Evolutionary conservation across 345 rosid genomes (phyloP), one percentile per base, ranked within the genome.

Genomic region (Passiflora organensis): DNA sequence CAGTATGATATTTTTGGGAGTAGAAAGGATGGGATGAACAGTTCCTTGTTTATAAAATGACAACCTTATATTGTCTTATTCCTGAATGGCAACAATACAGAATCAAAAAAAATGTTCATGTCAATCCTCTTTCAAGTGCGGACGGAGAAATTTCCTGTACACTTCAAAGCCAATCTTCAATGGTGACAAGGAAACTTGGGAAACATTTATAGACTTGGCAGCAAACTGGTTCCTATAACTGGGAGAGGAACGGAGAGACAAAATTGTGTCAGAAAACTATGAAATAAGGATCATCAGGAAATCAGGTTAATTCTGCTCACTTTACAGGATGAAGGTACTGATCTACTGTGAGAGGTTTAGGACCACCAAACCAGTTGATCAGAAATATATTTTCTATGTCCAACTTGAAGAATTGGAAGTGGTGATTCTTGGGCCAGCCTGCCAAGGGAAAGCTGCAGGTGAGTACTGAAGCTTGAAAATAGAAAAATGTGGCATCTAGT

Each of bases 291-390:
- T 19, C 13, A 19, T 11, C 13, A 20, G 25, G 20, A 15, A 24
- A 47, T 8, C 50, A 58, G n/a, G 51, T 58, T 16, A 28, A 23
- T 9, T 49, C 4, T 6, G 15, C 95, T 86, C 68, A 89, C 99
- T 34, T 44, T 64, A 81, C 75, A 10, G 54, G 49, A 14, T 78
- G 80, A 52, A 93, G 79, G 64, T 93, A 93, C 66, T 93, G 73
- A 18, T 89, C 91, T n/a, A 84, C 74, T 4, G 94, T 81, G 57
- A 76, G 71, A 58, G 89, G 93, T 55, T 93, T 93, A 48, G 89
- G 81, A 60, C 96, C 99, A 53, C 99, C 96, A 53, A 81, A 93
- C 96, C 90, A 86, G 56, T 93, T 77, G 23, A 93, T 86, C 72
- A 93, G 62, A 49, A 93, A 93, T 71, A 93, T 78, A 60, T 86